Evolutionary conservation across 208 protist species (phyloP).

Genomic region (Tritrichomonas musculus): DNA sequence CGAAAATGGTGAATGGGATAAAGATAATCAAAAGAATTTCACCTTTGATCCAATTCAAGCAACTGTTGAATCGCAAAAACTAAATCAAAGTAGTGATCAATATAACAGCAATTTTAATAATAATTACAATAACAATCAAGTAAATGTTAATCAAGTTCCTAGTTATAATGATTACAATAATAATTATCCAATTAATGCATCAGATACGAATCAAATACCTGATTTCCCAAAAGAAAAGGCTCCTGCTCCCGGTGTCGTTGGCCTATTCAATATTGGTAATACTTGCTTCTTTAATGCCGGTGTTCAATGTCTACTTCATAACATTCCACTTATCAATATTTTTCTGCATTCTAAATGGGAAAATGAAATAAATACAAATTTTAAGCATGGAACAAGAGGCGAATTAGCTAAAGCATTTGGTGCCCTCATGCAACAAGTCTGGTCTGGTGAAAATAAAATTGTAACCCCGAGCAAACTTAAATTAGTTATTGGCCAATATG

Average conservation of each 20-base stretch:
- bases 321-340: constrained; percentile 56
- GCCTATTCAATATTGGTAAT: constrained; percentile 83
- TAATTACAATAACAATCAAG: too few relatives aligned
- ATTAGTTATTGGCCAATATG: constrained; percentile 44
- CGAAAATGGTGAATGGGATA: too few relatives aligned
- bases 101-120: too few relatives aligned
- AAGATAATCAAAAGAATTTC: too few relatives aligned
- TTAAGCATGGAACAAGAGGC: constrained; percentile 39
- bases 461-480: constrained; percentile 44
- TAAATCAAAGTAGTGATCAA: too few relatives aligned
- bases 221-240: background rate
- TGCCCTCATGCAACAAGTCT: constrained; percentile 35
- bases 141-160: too few relatives aligned
- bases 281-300: constrained; percentile 92
- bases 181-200: too few relatives aligned
- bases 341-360: constrained; percentile 30
- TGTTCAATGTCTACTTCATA: constrained; percentile 79
- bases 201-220: too few relatives aligned
- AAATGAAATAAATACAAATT: constrained; percentile 34
- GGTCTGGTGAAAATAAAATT: background rate
- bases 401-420: constrained; percentile 36
- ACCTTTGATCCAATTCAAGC: too few relatives aligned
- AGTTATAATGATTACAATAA: too few relatives aligned
- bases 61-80: too few relatives aligned
- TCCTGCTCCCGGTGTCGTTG: constrained; percentile 41